These are phyloP conservation scores for Polyplosphaeria fusca DNA, from an alignment of 495 filamentous ascomycete species.

Conservation along the genomic window DNA sequence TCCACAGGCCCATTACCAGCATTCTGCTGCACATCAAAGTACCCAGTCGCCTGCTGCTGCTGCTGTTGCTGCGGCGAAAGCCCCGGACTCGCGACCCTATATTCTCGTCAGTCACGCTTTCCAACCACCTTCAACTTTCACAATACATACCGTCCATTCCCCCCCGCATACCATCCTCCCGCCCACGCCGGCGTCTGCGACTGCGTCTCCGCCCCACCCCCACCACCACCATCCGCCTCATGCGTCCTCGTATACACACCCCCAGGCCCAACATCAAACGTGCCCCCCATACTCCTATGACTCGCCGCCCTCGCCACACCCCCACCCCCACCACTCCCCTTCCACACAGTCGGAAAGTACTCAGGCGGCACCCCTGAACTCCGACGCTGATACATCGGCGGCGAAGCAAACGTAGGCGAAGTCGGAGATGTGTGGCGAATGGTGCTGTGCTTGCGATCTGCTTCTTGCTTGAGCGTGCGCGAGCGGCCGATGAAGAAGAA, in stretches of 20 bases:
- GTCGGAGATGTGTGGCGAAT: neutral
- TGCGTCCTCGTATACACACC: constrained; percentile 1
- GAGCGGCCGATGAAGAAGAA: constrained; percentile 27
- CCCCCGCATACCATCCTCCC: neutral
- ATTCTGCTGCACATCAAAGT: neutral
- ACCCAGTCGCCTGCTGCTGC: neutral
- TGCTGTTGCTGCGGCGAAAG: neutral
- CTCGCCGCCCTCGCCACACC: neutral
- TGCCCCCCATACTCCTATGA: constrained; percentile 9
- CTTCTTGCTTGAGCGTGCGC: constrained; percentile 7
- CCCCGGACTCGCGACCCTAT: neutral
- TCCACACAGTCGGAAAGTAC: neutral
- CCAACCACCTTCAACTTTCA: neutral
- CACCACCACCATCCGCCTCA: neutral
- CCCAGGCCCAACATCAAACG: neutral
- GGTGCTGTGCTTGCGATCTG: constrained; percentile 17
- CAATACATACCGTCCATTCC: neutral
- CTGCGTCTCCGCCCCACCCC: neutral
- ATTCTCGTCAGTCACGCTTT: neutral
- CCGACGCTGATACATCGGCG: neutral
- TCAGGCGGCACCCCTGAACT: neutral
- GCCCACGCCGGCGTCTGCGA: neutral
- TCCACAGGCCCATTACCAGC: neutral
- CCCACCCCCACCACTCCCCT: neutral
- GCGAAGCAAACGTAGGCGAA: neutral